Evolutionary conservation across 2,329 filamentous ascomycete species (phyloP), one percentile per base, ranked within the genome.

Genomic region (Aspergillus alliaceus): DNA sequence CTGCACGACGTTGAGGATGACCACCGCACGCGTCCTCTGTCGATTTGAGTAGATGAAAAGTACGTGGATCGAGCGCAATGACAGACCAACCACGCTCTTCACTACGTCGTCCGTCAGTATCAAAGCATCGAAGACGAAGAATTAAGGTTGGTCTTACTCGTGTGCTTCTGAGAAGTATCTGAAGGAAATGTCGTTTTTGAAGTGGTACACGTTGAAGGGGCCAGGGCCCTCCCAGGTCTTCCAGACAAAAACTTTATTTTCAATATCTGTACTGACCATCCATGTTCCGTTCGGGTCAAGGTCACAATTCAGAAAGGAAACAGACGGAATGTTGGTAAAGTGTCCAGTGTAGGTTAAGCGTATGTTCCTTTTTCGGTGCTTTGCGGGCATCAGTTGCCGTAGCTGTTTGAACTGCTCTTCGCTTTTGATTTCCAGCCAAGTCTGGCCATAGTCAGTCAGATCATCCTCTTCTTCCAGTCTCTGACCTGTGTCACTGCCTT

Each of bases 271-370:
- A 53, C 82, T 84, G 27, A 84, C 68, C 52, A 88, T 78, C 81
- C 82, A 86, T 52, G 75, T 74, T 5, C 82, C 84, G 25, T 79
- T 73, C 0, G 79, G 76, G 62, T 86, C 84, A 39, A 82, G 73
- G 15, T 80, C 79, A 35, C 77, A 84, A 59, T 86, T 86, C 58
- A 84, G 78, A 66, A 88, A 87, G 0, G 79, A 76, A 20, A 88
- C 76, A 46, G 76, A 77, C 1, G 85, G 85, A 18, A 87, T 84
- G 62, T 88, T 87, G 8, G 72, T 65, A 22, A 64, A 66, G 64
- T 80, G 79, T 3, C 76, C 77, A 9, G 58, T 66, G 37, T 80
- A 75, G 14, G 68, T 74, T 39, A 80, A 64, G 37, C 73, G 75
- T 32, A 79, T 67, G 58, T 80, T 80, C 14, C 69, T 69, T 7